Evolutionary conservation across 345 rosid genomes (phyloP).

Genomic region (Erucastrum elatum): DNA sequence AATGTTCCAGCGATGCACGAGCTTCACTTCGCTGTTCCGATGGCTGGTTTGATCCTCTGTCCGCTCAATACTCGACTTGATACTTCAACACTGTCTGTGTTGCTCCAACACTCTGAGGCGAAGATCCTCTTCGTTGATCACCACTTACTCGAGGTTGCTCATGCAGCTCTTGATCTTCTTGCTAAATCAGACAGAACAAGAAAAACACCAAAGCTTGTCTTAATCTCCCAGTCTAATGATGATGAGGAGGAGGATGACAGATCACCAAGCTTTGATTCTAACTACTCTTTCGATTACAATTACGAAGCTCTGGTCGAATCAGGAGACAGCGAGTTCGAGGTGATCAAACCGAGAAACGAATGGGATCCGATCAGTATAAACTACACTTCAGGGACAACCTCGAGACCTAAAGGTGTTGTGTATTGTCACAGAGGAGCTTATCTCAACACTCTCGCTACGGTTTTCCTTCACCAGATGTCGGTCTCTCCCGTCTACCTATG

Average conservation of each 20-base stretch:
- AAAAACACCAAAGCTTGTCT: slow-evolving; percentile 47
- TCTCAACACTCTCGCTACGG: slow-evolving; percentile 64
- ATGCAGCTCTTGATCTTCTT: slow-evolving; percentile 54
- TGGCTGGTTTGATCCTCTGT: slow-evolving; percentile 77
- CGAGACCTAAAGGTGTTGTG: slow-evolving; percentile 85
- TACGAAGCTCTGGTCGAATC: slow-evolving; percentile 58
- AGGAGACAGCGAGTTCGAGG: slow-evolving; percentile 48
- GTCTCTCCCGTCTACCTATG: slow-evolving; percentile 72
- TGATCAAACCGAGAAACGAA: slow-evolving; percentile 51
- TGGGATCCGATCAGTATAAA: slow-evolving; percentile 85
- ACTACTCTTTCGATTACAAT: slow-evolving; percentile 32
- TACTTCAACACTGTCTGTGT: slow-evolving; percentile 50
- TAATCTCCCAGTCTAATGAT: slow-evolving; percentile 45
- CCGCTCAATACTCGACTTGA: slow-evolving; percentile 68
- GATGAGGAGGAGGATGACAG: slow-evolving; percentile 6
- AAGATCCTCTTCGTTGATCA: slow-evolving; percentile 62
- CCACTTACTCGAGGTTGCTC: slow-evolving; percentile 55
- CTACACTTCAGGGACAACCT: slow-evolving; percentile 89
- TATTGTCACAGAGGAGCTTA: slow-evolving; percentile 87
- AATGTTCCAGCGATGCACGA: slow-evolving; percentile 82
- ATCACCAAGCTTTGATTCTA: slow-evolving; percentile 2
- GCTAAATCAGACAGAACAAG: slow-evolving; percentile 30
- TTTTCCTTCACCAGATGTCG: slow-evolving; percentile 57
- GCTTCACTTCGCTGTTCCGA: slow-evolving; percentile 83
- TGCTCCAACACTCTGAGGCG: slow-evolving; percentile 59